Conservation (phyloP, 139 green algal genomes). For the Chlorella ohadii region DNA sequence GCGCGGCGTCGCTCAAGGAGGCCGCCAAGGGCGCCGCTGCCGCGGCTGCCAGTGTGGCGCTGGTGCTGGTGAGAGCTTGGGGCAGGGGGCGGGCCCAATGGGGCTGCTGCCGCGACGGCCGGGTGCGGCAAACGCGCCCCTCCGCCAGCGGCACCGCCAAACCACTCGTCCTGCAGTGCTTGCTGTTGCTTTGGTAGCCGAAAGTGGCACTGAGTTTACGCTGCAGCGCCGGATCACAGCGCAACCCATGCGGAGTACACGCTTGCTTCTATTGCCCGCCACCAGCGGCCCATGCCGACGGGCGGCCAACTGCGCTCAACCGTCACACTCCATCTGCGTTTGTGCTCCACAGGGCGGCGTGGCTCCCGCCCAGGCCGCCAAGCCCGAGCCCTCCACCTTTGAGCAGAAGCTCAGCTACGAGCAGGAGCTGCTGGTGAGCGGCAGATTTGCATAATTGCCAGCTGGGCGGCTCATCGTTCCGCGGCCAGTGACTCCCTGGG, state of each 20-base stretch:
- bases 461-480: neutral
- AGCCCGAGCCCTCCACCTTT: neutral
- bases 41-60: neutral
- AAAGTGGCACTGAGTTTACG: too few relatives aligned
- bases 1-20: constrained; percentile 1
- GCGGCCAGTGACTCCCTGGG: too few relatives aligned
- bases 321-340: neutral
- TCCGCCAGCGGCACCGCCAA: too few relatives aligned
- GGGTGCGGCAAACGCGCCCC: too few relatives aligned
- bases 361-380: constrained; percentile 10
- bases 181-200: too few relatives aligned
- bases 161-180: neutral
- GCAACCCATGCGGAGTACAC: too few relatives aligned
- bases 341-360: constrained; percentile 1
- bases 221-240: too few relatives aligned
- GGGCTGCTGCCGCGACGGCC: neutral
- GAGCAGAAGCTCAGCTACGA: neutral
- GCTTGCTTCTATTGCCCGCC: too few relatives aligned
- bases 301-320: too few relatives aligned
- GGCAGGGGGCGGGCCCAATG: neutral
- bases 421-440: constrained; percentile 24
- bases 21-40: constrained; percentile 17
- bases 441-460: neutral
- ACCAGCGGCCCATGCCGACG: too few relatives aligned
- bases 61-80: constrained; percentile 26